A percentile compares a stretch with the other conserved stretches of the same genome.
Evolutionary conservation across 73 alveolate genomes (phyloP).

Genomic region (Effrenium voratum): DNA sequence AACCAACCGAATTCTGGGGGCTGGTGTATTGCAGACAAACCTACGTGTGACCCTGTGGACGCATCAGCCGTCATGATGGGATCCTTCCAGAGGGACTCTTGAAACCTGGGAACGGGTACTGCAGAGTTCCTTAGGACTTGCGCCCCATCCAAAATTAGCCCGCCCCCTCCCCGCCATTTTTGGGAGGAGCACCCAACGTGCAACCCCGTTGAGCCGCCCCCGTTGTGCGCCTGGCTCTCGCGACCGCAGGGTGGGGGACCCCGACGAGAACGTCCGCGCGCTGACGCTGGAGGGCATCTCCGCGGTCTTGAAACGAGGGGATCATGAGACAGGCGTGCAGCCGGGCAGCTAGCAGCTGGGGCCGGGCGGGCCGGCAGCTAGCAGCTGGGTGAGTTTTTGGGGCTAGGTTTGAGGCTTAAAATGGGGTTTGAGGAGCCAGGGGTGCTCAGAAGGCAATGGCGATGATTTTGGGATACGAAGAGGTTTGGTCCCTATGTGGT

Average conservation of each 20-base stretch:
- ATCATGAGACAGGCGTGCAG: constrained; percentile 24
- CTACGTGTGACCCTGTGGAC: too few species aligned
- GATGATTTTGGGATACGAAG: neutral
- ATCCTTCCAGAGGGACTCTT: neutral
- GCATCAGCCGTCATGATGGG: neutral
- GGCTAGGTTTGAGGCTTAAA: neutral
- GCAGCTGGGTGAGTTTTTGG: neutral
- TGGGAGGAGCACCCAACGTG: neutral
- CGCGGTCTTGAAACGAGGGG: constrained; percentile 46
- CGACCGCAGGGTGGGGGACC: constrained; percentile 67
- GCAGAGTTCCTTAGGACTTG: neutral
- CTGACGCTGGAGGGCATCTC: constrained; percentile 76
- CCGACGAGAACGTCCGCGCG: constrained; percentile 63
- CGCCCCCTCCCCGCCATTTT: neutral
- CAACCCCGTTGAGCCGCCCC: neutral
- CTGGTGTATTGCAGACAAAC: too few species aligned
- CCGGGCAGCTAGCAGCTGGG: neutral
- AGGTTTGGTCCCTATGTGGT: neutral
- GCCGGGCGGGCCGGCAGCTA: neutral
- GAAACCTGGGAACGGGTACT: neutral
- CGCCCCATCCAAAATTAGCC: neutral
- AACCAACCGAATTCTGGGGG: too few species aligned
- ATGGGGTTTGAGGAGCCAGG: neutral
- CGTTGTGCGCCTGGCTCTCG: too few species aligned
- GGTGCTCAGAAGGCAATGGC: neutral